Base-by-base conservation (phyloP, 1,284 basidiomycete species). In the Tilletia horrida region DNA sequence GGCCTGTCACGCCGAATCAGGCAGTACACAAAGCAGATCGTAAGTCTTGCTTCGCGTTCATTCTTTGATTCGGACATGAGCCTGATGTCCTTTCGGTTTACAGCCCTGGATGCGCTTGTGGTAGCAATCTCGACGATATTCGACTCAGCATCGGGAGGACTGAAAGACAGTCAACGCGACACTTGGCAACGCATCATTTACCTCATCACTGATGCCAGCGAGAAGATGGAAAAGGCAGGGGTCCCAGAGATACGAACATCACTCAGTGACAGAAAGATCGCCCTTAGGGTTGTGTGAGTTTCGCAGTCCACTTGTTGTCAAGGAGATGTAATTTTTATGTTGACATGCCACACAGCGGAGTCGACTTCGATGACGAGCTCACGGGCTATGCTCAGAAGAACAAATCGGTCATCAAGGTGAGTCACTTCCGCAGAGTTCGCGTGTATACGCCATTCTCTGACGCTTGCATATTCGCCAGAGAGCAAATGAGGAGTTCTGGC, bases 21-120 rank as follows among this genome's bases (percentile, higher is more conserved):
- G 62, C 70, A 9, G 44, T 64, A 0, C 63, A 67, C 3, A 43
- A 44, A 7, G 67, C 69, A n/a, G 83, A 74, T 70, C 77, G 81
- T 83, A 68, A 71, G 82, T 70, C 1, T 27, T 4, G n/a, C 8
- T 18, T 59, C 25, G 44, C 3, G 40, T 23, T 14, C 55, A 59
- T 40, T 3, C 13, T 35, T 40, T 40, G 35, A 40, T 40, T 40
- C n/a, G n/a, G n/a, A 9, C 55, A 8, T 14, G 48, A 64, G 8
- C 16, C 44, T 48, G 42, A 40, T 18, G 25, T 45, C 8, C 18
- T 45, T 50, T 8, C 47, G 44, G 35, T 47, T 6, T 65, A 67
- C 73, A 95, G 92, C 93, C 2, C 85, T 96, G 62, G 91, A 93
- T 73, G 92, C 89, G 1, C 83, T 96, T 45, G 89, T 95, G 71